phyloP scores from a whole-genome alignment of 345 rosid genomes.

The Euclidium syriacum region DNA sequence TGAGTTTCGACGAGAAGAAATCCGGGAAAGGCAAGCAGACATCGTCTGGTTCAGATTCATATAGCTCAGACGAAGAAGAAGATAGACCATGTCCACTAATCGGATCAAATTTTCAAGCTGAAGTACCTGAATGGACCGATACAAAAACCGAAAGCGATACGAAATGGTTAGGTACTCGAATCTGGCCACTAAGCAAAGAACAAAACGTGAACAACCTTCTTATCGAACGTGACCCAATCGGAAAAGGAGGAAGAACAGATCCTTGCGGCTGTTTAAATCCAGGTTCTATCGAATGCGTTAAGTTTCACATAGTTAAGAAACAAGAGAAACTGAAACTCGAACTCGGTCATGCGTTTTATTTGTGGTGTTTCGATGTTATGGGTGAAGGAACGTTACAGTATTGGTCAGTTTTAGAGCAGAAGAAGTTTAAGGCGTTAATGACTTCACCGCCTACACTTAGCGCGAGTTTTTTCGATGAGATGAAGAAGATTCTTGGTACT shows the following conservation, averaged over 20 bases:
- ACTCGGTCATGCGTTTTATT: constrained; percentile 57
- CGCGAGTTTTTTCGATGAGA: constrained; percentile 44
- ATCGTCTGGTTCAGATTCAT: constrained; percentile 17
- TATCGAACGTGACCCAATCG: constrained; percentile 82
- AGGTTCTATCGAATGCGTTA: constrained; percentile 65
- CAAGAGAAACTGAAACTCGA: constrained; percentile 51
- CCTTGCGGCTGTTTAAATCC: constrained; percentile 64
- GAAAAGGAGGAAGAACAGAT: constrained; percentile 84
- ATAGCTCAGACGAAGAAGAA: constrained; percentile 31
- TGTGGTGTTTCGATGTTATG: constrained; percentile 60
- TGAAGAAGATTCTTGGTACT: constrained; percentile 35
- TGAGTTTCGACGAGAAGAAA: constrained; percentile 25
- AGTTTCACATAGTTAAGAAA: constrained; percentile 59
- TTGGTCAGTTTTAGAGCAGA: constrained; percentile 57
- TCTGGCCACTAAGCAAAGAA: constrained; percentile 61
- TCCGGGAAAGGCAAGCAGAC: constrained; percentile 16
- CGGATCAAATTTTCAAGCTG: constrained; percentile 69
- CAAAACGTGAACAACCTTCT: constrained; percentile 23
- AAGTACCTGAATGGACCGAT: constrained; percentile 64
- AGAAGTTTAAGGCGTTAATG: constrained; percentile 44
- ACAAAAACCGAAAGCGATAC: constrained; percentile 43
- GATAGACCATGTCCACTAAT: constrained; percentile 35
- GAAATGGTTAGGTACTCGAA: constrained; percentile 70
- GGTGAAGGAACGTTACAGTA: constrained; percentile 56
- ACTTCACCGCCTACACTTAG: constrained; percentile 35